Evolutionary conservation across 306 rosid genomes (phyloP), one percentile per base, ranked within the genome.

Genomic region (Pyrus bretschneideri): DNA sequence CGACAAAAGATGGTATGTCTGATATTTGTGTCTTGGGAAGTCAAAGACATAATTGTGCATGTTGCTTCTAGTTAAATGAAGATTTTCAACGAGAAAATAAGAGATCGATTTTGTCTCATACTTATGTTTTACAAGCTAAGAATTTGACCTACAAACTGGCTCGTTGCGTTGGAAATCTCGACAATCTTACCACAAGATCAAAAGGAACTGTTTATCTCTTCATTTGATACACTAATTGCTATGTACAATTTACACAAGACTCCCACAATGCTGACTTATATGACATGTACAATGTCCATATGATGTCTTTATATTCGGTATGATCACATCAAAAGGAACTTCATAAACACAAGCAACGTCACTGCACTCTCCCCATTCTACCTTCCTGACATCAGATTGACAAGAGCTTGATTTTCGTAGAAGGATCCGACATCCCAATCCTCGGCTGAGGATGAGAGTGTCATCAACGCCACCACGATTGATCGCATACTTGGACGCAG

Each of bases 401-500:
- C 82, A 33, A 90, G 90, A 74, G 82, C 66, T 74, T 88, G 88
- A 89, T 87, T 94, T 73, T 94, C 82, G 11, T 86, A 83, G 81
- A 91, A 82, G 44, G 93, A 86, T 49, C 91, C 89, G 2, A 90
- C 84, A 67, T 91, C 97, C 98, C 97, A 94, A 64, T 88, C 87
- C 77, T 91, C 96, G 9, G 94, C 87, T 7, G 80, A 21, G 6
- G 97, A 91, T 46, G 91, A 85, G 40, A 94, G 94, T 75, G 97
- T 94, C 96, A 91, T 91, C 17, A 91, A 87, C 42, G 93, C 96
- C 52, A 94, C 97, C 59, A 94, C 97, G 44, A 90, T 79, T 6
- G 93, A 89, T 83, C 97, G 86, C 98, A 91, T 94, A 70, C 93
- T 87, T n/a, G 96, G 97, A 1, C 98, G 93, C 76, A 91, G 80